Percentiles rank a stretch among this genome's conserved stretches.
Conservation (phyloP, 768 basidiomycete genomes). For the Lactifluus subvellereus region DNA sequence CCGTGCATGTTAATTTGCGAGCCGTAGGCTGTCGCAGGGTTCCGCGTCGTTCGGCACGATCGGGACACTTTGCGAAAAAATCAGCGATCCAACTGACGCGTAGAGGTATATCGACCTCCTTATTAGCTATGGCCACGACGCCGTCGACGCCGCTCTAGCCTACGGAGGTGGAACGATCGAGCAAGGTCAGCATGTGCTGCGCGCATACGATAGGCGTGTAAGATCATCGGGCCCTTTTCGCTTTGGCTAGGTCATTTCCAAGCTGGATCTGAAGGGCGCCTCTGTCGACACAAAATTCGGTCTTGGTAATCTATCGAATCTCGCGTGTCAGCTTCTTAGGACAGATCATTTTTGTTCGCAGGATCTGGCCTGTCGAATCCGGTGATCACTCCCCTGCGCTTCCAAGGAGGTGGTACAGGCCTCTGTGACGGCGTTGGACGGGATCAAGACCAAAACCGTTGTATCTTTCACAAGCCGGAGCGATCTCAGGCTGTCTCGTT, state of each 20-base stretch:
- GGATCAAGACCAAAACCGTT: background rate
- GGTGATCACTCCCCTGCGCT: conserved; percentile 4
- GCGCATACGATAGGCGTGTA: background rate
- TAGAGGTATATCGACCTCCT: conserved; percentile 27
- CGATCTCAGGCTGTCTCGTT: conserved; percentile 3
- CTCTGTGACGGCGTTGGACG: background rate
- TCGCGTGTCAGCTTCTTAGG: background rate
- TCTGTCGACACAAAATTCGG: conserved; percentile 37
- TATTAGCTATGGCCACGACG: conserved; percentile 18
- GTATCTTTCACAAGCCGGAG: conserved; percentile 31
- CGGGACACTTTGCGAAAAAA: conserved; percentile 8
- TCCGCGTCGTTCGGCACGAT: conserved; percentile 23
- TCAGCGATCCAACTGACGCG: conserved; percentile 21
- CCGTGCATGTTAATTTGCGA: background rate
- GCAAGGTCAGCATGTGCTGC: conserved; percentile 19
- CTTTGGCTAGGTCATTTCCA: conserved; percentile 2
- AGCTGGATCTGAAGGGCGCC: conserved; percentile 30
- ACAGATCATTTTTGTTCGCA: background rate
- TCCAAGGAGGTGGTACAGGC: conserved; percentile 3
- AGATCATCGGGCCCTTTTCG: background rate
- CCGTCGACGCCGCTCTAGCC: conserved; percentile 17
- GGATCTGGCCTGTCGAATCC: conserved; percentile 10
- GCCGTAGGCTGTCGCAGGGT: conserved; percentile 8
- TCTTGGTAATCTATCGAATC: conserved; percentile 10
- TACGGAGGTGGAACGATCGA: conserved; percentile 26